phyloP scores from a whole-genome alignment of 345 rosid species.

The Sisymbrium irio region DNA sequence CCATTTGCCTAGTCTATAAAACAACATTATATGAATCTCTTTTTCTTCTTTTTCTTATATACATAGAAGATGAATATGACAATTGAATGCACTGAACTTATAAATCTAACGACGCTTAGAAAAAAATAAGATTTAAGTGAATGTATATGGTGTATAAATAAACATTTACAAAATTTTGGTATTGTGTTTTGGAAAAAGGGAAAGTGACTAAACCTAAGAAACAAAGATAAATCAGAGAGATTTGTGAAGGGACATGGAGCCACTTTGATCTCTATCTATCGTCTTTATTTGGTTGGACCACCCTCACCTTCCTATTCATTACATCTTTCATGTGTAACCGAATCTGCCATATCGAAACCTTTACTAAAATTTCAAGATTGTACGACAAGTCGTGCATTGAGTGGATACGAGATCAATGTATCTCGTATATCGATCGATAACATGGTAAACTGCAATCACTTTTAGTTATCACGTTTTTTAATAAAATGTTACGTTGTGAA shows the following conservation, averaged over 20 bases:
- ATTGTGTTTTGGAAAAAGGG: slow-evolving; percentile 21
- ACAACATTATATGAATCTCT: background rate
- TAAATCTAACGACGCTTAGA: background rate
- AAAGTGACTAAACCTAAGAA: slow-evolving; percentile 31
- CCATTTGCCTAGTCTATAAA: background rate
- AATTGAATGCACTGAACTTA: background rate
- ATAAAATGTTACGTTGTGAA: background rate
- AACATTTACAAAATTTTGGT: background rate
- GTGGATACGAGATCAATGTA: background rate
- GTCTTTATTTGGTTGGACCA: slow-evolving; percentile 36
- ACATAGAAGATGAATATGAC: background rate
- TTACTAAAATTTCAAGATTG: background rate
- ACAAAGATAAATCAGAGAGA: slow-evolving; percentile 2
- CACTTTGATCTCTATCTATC: slow-evolving; percentile 26
- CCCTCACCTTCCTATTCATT: slow-evolving; percentile 20
- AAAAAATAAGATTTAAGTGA: background rate
- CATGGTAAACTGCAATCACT: background rate
- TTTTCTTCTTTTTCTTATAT: background rate
- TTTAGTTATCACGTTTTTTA: background rate
- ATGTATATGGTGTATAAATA: background rate
- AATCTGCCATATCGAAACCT: slow-evolving; percentile 5
- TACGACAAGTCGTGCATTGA: background rate
- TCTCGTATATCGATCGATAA: background rate
- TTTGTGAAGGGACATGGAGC: slow-evolving; percentile 19
- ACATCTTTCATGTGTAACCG: slow-evolving; percentile 12